Evolutionary conservation across 768 basidiomycete genomes (phyloP).

Genomic region (Cantharellus anzutake): DNA sequence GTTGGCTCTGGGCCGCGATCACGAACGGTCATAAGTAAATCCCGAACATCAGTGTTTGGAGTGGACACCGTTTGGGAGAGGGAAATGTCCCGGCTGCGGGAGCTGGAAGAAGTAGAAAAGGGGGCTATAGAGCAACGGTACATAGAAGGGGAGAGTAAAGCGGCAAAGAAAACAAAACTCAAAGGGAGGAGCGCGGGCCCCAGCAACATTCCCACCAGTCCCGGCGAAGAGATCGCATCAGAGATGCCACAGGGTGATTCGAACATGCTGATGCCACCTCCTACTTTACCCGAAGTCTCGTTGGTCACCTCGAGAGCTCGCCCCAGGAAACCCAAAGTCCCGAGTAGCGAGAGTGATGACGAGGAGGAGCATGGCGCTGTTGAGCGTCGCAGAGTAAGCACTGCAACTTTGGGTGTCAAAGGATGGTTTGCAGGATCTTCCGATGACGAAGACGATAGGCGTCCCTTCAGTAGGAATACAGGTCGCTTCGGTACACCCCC

Average conservation of each 20-base stretch:
- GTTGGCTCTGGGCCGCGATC: not conserved
- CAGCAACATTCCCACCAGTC: not conserved
- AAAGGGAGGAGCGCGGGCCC: not conserved
- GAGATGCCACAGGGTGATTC: not conserved
- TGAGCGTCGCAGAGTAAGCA: conserved; percentile 6
- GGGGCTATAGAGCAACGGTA: conserved; percentile 17
- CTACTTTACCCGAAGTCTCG: not conserved
- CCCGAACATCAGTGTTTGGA: conserved; percentile 20
- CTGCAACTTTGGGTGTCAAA: conserved; percentile 6
- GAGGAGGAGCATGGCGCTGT: not conserved
- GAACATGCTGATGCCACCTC: not conserved
- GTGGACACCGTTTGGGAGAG: conserved; percentile 86
- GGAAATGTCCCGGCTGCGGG: conserved; percentile 62
- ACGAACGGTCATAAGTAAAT: not conserved
- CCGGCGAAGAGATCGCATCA: not conserved
- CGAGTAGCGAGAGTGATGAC: not conserved
- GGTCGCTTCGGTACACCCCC: conserved; percentile 2
- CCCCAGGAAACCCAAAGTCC: not conserved
- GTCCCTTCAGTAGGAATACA: not conserved
- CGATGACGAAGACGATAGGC: conserved; percentile 35
- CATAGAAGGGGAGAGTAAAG: not conserved
- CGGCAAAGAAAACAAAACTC: not conserved
- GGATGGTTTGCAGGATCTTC: conserved; percentile 28
- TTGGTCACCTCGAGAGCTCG: not conserved
- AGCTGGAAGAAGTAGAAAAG: conserved; percentile 54